Percentiles rank a stretch among this genome's conserved stretches.
These are phyloP conservation scores for Saccharomycopsis malanga DNA, from an alignment of 805 yeast genomes.

Conservation along the genomic window DNA sequence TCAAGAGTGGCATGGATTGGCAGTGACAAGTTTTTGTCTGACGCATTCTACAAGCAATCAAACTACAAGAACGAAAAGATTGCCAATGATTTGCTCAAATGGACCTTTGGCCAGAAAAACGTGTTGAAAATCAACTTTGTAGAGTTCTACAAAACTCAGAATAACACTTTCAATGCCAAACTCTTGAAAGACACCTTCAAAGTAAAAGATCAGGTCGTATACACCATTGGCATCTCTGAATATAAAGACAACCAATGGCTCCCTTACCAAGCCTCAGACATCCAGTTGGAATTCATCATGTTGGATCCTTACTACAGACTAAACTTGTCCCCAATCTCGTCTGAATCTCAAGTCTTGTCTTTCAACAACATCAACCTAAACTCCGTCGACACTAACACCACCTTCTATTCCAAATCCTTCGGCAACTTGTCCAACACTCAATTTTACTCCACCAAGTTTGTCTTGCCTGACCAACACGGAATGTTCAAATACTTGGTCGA, in stretches of 20 bases:
- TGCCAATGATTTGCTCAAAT: slow-evolving; percentile 42
- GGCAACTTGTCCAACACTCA: not conserved
- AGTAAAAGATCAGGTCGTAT: slow-evolving; percentile 64
- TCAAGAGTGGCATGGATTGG: slow-evolving; percentile 83
- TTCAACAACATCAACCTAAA: slow-evolving; percentile 9
- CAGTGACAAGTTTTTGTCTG: slow-evolving; percentile 45
- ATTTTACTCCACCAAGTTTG: slow-evolving; percentile 37
- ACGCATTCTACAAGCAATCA: slow-evolving; percentile 27
- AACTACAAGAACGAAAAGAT: slow-evolving; percentile 31
- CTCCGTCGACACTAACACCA: slow-evolving; percentile 11
- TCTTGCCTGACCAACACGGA: slow-evolving; percentile 93
- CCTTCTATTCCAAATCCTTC: slow-evolving; percentile 3
- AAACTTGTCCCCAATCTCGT: slow-evolving; percentile 41
- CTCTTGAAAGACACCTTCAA: slow-evolving; percentile 43
- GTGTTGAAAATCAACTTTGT: slow-evolving; percentile 51
- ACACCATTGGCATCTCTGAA: slow-evolving; percentile 40
- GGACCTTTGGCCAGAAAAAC: slow-evolving; percentile 70
- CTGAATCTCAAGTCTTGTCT: slow-evolving; percentile 8
- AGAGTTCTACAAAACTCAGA: slow-evolving; percentile 24
- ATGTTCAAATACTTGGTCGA: slow-evolving; percentile 80
- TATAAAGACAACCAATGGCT: slow-evolving; percentile 53
- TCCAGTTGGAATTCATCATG: slow-evolving; percentile 83
- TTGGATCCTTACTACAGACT: slow-evolving; percentile 92
- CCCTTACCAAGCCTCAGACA: slow-evolving; percentile 50
- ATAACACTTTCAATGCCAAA: slow-evolving; percentile 27